A percentile compares a stretch with the other conserved stretches of the same genome.
phyloP scores from a whole-genome alignment of 2,329 filamentous ascomycete genomes.

The Talaromyces sp. region DNA sequence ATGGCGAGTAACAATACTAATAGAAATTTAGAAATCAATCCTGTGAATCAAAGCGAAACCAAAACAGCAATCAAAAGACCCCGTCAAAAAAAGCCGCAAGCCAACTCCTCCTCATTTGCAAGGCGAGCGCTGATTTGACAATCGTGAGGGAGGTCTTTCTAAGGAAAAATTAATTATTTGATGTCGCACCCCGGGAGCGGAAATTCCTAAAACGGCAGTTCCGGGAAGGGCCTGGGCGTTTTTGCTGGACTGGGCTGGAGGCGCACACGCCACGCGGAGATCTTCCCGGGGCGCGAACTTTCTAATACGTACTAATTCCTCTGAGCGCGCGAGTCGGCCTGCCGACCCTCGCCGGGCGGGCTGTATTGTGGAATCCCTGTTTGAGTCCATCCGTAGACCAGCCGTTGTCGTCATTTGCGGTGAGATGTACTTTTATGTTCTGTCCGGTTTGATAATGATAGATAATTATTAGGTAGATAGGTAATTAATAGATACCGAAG shows the following conservation, averaged over 20 bases:
- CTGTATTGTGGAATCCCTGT: too few species aligned
- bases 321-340: not conserved
- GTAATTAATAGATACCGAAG: not conserved
- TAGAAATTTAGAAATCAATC: not conserved
- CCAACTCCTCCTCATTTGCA: not conserved
- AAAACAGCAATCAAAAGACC: not conserved
- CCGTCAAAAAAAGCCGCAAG: not conserved
- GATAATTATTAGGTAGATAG: too few species aligned
- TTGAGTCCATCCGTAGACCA: too few species aligned
- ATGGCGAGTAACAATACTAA: not conserved
- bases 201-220: not conserved
- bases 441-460: too few species aligned
- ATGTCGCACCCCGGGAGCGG: not conserved
- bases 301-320: too few species aligned
- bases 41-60: not conserved
- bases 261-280: not conserved
- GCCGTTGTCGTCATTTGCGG: not conserved
- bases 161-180: not conserved
- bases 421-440: too few species aligned
- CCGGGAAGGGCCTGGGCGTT: constrained; percentile 2
- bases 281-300: not conserved
- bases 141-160: too few species aligned
- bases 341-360: not conserved
- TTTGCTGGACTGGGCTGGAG: too few species aligned
- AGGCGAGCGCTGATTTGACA: not conserved